Conservation (phyloP, 208 protist genomes). For the Leishmania tarentolae region DNA sequence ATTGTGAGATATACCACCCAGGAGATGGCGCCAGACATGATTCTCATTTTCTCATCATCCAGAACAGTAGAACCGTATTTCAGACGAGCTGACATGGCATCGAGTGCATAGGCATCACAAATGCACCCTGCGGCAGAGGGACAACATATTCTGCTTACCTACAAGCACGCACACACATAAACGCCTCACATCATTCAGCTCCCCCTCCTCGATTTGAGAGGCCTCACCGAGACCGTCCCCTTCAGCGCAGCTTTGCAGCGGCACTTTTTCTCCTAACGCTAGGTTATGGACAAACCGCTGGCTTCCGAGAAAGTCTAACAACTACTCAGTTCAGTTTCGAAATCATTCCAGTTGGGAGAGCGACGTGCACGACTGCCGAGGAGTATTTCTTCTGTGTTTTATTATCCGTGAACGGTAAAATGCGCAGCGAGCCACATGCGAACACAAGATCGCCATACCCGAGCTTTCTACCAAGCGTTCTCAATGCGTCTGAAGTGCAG, state of each 20-base stretch:
- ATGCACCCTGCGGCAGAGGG: not conserved
- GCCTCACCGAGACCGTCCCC: not conserved
- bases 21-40: not conserved
- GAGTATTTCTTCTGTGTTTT: conserved; percentile 53
- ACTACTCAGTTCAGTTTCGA: conserved; percentile 12
- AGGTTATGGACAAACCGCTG: not conserved
- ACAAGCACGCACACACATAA: not conserved
- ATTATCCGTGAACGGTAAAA: conserved; percentile 58
- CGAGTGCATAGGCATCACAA: not conserved
- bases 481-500: conserved; percentile 37
- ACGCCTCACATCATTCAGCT: not conserved
- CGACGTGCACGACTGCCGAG: conserved; percentile 67
- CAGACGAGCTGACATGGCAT: too few relatives aligned
- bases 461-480: conserved; percentile 19
- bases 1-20: not conserved
- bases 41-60: not conserved
- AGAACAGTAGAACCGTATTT: too few relatives aligned
- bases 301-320: not conserved
- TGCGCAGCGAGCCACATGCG: conserved; percentile 63
- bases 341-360: conserved; percentile 24
- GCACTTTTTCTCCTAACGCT: not conserved
- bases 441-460: conserved; percentile 54
- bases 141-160: not conserved
- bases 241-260: not conserved
- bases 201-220: not conserved